Percentiles rank a stretch among this genome's conserved stretches.
Evolutionary conservation across 805 yeast species (phyloP).

Genomic region (Cyberlindnera mrakii): DNA sequence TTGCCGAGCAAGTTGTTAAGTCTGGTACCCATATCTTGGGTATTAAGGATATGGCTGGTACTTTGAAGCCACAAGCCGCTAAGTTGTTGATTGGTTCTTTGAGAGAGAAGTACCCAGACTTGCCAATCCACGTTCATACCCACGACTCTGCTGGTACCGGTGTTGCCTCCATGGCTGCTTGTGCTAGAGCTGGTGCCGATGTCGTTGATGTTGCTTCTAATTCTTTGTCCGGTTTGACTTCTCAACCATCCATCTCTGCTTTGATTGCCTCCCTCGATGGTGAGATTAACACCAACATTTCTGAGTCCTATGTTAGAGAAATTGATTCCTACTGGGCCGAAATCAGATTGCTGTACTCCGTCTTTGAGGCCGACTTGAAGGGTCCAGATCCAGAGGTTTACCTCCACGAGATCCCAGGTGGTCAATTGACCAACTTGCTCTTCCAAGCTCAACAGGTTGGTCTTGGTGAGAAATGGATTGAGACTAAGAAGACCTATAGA

Average conservation of each 20-base stretch:
- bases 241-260: slow-evolving; percentile 95
- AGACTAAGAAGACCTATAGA: slow-evolving; percentile 90
- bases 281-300: slow-evolving; percentile 67
- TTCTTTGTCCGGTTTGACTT: slow-evolving; percentile 97
- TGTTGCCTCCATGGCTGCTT: slow-evolving; percentile 92
- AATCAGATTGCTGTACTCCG: slow-evolving; percentile 92
- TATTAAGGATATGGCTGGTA: slow-evolving; percentile 99
- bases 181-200: slow-evolving; percentile 96
- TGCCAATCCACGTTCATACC: slow-evolving; percentile 97
- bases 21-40: slow-evolving; percentile 98
- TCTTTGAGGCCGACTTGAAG: slow-evolving; percentile 97
- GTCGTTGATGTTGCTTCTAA: slow-evolving; percentile 96
- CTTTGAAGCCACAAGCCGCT: slow-evolving; percentile 94
- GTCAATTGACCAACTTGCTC: slow-evolving; percentile 93
- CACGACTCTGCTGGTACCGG: slow-evolving; percentile 99
- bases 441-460: slow-evolving; percentile 99
- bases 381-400: slow-evolving; percentile 99
- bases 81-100: slow-evolving; percentile 69
- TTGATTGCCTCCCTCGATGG: slow-evolving; percentile 90
- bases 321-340: slow-evolving; percentile 97
- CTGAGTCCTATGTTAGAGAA: slow-evolving; percentile 63
- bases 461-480: slow-evolving; percentile 92
- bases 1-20: slow-evolving; percentile 76
- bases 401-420: slow-evolving; percentile 99
- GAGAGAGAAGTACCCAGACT: slow-evolving; percentile 81